Evolutionary conservation across 768 basidiomycete species (phyloP).

Genomic region (Cantharellus cinnabarinus): DNA sequence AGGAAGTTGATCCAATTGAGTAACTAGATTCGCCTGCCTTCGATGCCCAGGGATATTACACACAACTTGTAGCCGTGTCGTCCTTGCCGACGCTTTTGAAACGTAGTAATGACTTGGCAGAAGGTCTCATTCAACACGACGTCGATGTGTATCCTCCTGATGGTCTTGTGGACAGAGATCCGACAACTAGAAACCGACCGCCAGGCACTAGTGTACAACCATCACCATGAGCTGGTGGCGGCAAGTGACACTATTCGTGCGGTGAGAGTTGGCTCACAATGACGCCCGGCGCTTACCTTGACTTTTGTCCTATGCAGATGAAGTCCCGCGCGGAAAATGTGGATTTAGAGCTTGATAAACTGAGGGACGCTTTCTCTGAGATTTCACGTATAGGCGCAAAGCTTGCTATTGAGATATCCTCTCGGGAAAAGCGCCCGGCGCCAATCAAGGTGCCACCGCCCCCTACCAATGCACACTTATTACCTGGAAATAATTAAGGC

Average conservation of each 20-base stretch:
- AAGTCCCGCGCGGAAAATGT: conserved; percentile 71
- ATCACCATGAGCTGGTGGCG: conserved; percentile 86
- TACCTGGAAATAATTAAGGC: neutral
- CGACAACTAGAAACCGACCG: conserved; percentile 70
- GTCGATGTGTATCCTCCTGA: conserved; percentile 4
- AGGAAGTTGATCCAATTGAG: neutral
- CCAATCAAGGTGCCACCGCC: neutral
- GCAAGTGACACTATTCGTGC: conserved; percentile 82
- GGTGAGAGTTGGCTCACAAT: conserved; percentile 22
- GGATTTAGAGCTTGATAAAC: conserved; percentile 63
- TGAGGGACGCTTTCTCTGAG: conserved; percentile 66
- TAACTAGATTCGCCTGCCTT: conserved; percentile 55
- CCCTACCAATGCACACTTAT: neutral
- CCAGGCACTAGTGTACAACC: conserved; percentile 84
- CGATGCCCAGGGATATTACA: conserved; percentile 68
- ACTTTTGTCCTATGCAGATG: conserved; percentile 31
- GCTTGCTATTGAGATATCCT: conserved; percentile 3
- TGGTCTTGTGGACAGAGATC: conserved; percentile 38
- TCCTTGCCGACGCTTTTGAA: conserved; percentile 54
- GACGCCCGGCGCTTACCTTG: neutral
- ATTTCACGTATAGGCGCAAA: conserved; percentile 62
- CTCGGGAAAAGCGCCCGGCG: neutral
- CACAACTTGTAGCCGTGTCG: conserved; percentile 66
- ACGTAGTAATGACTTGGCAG: conserved; percentile 62
- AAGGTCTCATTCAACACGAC: conserved; percentile 23